Conservation (phyloP, 2,329 filamentous ascomycete species). For the Ophiosphaerella herpotricha region DNA sequence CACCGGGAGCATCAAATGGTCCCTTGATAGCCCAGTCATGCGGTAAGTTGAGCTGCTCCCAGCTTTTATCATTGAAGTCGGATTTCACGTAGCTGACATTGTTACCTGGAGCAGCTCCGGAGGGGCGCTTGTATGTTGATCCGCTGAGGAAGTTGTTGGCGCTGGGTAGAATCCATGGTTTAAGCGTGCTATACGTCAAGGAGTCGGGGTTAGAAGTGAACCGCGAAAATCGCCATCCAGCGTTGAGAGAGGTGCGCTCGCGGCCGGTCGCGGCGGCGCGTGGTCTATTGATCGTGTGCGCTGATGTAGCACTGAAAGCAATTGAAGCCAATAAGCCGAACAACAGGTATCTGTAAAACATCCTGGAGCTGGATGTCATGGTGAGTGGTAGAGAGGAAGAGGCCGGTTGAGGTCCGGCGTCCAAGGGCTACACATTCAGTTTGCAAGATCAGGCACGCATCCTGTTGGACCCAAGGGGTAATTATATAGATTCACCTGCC, state of each 20-base stretch:
- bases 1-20: conserved; percentile 46
- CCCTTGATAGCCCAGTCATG: conserved; percentile 58
- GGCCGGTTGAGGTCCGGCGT: background rate
- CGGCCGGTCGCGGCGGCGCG: conserved; percentile 13
- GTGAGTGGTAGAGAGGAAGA: background rate
- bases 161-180: conserved; percentile 50
- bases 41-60: conserved; percentile 51
- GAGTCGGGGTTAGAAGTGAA: conserved; percentile 45
- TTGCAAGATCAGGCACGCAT: background rate
- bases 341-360: conserved; percentile 3
- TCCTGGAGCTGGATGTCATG: background rate
- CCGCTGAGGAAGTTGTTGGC: conserved; percentile 50
- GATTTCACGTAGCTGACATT: conserved; percentile 41
- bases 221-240: conserved; percentile 48
- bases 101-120: conserved; percentile 29
- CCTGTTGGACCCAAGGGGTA: background rate
- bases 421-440: too few relatives aligned
- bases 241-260: conserved; percentile 42
- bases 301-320: conserved; percentile 6
- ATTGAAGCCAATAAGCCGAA: conserved; percentile 15
- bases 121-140: conserved; percentile 40
- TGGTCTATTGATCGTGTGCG: conserved; percentile 7
- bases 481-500: too few relatives aligned
- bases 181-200: conserved; percentile 45
- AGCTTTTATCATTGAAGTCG: conserved; percentile 48